Percentiles rank a stretch among this genome's conserved stretches.
These are phyloP conservation scores for Spencermartinsiella ligniputridi DNA, from an alignment of 1,139 yeast genomes.

Conservation along the genomic window DNA sequence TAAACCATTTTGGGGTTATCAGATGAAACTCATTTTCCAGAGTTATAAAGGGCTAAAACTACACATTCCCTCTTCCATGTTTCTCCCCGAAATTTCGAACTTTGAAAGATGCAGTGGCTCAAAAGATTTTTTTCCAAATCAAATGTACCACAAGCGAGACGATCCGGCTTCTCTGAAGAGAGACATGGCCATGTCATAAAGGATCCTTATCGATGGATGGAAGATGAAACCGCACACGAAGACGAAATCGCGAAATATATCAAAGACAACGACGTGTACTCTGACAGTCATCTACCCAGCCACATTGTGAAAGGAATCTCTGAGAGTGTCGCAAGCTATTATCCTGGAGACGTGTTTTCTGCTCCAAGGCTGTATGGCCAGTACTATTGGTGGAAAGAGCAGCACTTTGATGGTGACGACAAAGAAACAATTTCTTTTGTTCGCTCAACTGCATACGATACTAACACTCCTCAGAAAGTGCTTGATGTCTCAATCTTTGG, in stretches of 20 bases:
- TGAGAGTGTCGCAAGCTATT: conserved; percentile 1
- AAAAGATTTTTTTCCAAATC: no score
- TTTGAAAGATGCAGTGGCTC: no score
- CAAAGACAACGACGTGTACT: conserved; percentile 1
- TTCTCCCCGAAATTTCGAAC: background rate
- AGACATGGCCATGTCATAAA: conserved; percentile 1
- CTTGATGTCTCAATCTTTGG: conserved; percentile 5
- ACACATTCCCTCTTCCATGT: background rate
- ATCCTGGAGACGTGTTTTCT: conserved; percentile 3
- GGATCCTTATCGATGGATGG: conserved; percentile 10
- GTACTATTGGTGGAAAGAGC: conserved; percentile 3
- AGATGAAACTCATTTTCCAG: background rate
- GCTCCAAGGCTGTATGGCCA: conserved; percentile 6
- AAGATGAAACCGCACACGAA: conserved; percentile 4
- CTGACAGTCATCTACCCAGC: background rate
- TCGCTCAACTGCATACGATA: background rate
- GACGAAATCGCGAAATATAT: conserved; percentile 4
- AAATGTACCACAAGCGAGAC: background rate
- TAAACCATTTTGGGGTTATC: no score
- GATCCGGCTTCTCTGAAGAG: conserved; percentile 4
- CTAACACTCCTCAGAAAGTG: background rate
- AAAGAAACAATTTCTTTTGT: conserved; percentile 2
- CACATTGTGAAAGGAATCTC: background rate
- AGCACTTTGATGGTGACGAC: background rate
- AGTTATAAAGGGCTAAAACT: background rate